A percentile compares a stretch with the other conserved stretches of the same genome.
These are phyloP conservation scores for Parathielavia appendiculata DNA, from an alignment of 495 filamentous ascomycete species.

Conservation along the genomic window DNA sequence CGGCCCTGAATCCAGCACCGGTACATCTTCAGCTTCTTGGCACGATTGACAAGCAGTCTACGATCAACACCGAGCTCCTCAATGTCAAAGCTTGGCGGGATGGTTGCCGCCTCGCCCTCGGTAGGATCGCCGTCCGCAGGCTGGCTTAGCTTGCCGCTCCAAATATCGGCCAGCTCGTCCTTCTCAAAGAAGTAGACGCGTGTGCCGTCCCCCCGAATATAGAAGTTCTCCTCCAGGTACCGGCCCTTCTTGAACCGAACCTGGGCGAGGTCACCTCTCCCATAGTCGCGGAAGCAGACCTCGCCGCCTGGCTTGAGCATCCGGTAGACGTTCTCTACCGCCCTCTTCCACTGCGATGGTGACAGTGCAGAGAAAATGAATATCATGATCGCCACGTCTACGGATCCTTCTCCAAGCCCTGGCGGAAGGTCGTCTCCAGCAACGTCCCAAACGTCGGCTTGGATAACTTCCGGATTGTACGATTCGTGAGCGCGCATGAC, in stretches of 20 bases:
- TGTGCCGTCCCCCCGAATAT: conserved; percentile 90
- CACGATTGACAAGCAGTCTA: conserved; percentile 85
- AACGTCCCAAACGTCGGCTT: conserved; percentile 91
- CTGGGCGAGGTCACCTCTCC: conserved; percentile 89
- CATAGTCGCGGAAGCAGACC: conserved; percentile 93
- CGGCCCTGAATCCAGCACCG: conserved; percentile 94
- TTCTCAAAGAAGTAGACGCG: conserved; percentile 95
- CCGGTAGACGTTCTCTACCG: conserved; percentile 72
- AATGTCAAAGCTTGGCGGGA: conserved; percentile 55
- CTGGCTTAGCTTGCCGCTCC: conserved; percentile 46
- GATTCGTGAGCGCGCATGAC: conserved; percentile 70
- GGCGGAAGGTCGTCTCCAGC: conserved; percentile 66
- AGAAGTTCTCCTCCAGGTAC: conserved; percentile 93
- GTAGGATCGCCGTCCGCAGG: conserved; percentile 2
- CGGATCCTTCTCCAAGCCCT: conserved; percentile 64
- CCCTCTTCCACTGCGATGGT: conserved; percentile 76
- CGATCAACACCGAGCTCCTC: conserved; percentile 74
- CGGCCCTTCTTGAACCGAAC: conserved; percentile 92
- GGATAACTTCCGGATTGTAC: conserved; percentile 58
- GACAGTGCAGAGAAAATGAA: conserved; percentile 94
- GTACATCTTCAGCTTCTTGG: conserved; percentile 92
- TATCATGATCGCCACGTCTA: conserved; percentile 88
- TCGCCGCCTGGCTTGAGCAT: conserved; percentile 84
- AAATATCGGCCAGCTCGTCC: conserved; percentile 74
- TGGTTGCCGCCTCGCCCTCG: conserved; percentile 26